These are phyloP conservation scores for Aspergillus amoenus DNA, from an alignment of 2,329 filamentous ascomycete species.

Conservation along the genomic window DNA sequence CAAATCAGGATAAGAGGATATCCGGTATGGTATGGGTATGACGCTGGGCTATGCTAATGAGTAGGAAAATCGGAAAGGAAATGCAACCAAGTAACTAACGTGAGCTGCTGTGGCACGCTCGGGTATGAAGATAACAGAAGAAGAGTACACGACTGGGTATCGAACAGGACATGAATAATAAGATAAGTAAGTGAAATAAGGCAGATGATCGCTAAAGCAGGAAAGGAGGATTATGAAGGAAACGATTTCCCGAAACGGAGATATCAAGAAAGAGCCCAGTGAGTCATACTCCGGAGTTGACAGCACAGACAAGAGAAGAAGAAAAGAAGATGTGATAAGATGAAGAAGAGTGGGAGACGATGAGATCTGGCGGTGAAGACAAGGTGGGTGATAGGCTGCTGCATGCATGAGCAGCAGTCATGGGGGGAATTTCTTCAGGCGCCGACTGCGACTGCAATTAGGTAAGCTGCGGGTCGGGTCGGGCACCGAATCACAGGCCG, in stretches of 20 bases:
- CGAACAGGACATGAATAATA: constrained; percentile 11
- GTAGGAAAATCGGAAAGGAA: constrained; percentile 10
- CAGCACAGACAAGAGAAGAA: not conserved
- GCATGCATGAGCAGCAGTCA: not conserved
- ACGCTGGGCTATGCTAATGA: constrained; percentile 22
- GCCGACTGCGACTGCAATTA: constrained; percentile 24
- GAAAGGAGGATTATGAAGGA: constrained; percentile 1
- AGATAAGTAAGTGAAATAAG: constrained; percentile 10
- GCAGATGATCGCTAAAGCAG: constrained; percentile 2
- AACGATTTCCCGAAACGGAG: constrained; percentile 16
- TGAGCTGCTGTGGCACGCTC: constrained; percentile 23
- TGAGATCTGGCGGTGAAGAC: constrained; percentile 20
- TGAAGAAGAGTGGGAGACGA: not conserved
- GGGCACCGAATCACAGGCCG: not conserved
- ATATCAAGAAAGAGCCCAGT: constrained; percentile 1
- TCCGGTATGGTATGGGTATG: constrained; percentile 16
- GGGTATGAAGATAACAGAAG: constrained; percentile 18
- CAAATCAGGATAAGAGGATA: not conserved
- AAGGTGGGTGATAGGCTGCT: constrained; percentile 17
- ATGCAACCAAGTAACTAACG: not conserved
- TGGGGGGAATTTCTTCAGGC: constrained; percentile 12
- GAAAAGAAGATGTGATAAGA: constrained; percentile 4
- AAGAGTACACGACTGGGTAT: constrained; percentile 24
- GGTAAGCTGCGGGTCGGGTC: constrained; percentile 14
- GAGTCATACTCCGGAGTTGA: constrained; percentile 4